Percentiles rank a stretch among this genome's conserved stretches.
These are phyloP conservation scores for Penicillium nucicola DNA, from an alignment of 495 filamentous ascomycete species.

Conservation along the genomic window DNA sequence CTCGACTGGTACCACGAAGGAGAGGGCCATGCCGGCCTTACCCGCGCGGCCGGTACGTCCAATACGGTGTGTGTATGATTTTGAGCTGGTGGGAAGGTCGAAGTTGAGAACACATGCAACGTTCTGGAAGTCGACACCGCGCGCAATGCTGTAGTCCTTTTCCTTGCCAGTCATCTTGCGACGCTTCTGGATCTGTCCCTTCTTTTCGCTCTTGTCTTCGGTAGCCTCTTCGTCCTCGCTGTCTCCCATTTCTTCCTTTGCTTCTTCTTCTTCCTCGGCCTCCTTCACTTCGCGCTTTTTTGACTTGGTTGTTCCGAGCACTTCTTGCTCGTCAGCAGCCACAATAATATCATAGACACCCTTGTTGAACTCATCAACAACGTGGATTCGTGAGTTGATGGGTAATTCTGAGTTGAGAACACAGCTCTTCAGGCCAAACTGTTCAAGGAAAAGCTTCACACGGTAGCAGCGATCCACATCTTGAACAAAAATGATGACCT, in stretches of 20 bases:
- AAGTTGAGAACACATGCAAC: slow-evolving; percentile 96
- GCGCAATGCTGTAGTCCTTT: slow-evolving; percentile 87
- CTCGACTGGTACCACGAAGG: slow-evolving; percentile 80
- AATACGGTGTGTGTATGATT: slow-evolving; percentile 93
- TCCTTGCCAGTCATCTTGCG: slow-evolving; percentile 59
- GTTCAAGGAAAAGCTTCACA: slow-evolving; percentile 92
- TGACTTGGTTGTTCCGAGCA: slow-evolving; percentile 58
- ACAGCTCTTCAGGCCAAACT: slow-evolving; percentile 91
- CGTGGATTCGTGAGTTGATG: slow-evolving; percentile 86
- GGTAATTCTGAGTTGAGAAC: slow-evolving; percentile 94
- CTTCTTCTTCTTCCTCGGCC: slow-evolving; percentile 4
- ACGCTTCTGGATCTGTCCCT: slow-evolving; percentile 50
- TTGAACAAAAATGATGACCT: slow-evolving; percentile 88
- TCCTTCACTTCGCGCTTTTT: slow-evolving; percentile 29
- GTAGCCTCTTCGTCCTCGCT: slow-evolving; percentile 35
- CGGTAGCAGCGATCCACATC: slow-evolving; percentile 94
- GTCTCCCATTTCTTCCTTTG: slow-evolving; percentile 26
- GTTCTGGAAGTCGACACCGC: slow-evolving; percentile 95
- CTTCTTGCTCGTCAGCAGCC: slow-evolving; percentile 88
- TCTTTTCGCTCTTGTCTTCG: slow-evolving; percentile 22
- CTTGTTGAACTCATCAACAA: slow-evolving; percentile 96
- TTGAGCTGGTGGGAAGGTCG: slow-evolving; percentile 83
- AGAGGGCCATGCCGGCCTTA: slow-evolving; percentile 89
- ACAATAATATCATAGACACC: slow-evolving; percentile 96
- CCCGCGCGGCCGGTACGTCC: slow-evolving; percentile 90